Percentiles rank a stretch among this genome's conserved stretches.
Conservation (phyloP, 2,329 filamentous ascomycete species). For the Arthrocladium fulminans region DNA sequence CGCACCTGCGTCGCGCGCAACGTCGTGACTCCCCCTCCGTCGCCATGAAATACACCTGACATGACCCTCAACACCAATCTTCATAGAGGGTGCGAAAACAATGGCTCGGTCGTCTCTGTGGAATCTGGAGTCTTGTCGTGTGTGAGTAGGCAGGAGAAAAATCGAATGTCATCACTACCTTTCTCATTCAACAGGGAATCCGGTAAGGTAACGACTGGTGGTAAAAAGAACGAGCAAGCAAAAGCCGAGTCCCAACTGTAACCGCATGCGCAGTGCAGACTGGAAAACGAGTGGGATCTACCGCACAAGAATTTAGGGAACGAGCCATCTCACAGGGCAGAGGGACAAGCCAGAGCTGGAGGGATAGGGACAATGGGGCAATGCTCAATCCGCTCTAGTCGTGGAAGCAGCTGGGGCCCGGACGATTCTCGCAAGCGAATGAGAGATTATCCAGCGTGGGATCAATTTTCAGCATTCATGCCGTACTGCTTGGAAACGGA, state of each 20-base stretch:
- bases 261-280: background rate
- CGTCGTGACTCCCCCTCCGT: slow-evolving; percentile 27
- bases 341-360: background rate
- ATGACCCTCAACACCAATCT: slow-evolving; percentile 15
- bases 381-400: background rate
- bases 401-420: slow-evolving; percentile 2
- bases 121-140: background rate
- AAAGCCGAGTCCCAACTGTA: slow-evolving; percentile 5
- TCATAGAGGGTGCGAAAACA: background rate
- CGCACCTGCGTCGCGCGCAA: slow-evolving; percentile 24
- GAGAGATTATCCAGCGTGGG: slow-evolving; percentile 3
- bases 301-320: background rate
- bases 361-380: background rate
- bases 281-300: background rate
- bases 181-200: background rate
- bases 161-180: slow-evolving; percentile 6
- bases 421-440: background rate
- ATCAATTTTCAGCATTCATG: background rate
- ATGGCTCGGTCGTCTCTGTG: background rate
- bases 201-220: slow-evolving; percentile 4
- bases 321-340: background rate
- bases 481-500: background rate
- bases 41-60: slow-evolving; percentile 26
- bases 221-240: slow-evolving; percentile 1
- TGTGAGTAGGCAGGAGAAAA: background rate